Conservation (phyloP, 306 rosid genomes). For the Trifolium fragiferum region DNA sequence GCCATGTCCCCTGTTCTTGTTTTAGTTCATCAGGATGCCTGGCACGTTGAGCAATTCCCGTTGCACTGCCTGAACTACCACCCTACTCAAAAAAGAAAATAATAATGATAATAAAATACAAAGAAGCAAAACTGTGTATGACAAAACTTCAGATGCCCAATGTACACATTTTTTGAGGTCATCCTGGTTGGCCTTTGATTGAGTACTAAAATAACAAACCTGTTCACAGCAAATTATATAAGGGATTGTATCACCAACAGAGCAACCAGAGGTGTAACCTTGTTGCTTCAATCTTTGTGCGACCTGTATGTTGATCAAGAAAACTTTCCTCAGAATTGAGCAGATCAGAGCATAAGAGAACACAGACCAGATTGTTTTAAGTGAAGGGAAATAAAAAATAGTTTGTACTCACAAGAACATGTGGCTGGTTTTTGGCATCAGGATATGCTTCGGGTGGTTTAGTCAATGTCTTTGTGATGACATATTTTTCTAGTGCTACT, state of each 20-base stretch:
- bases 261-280: conserved; percentile 85
- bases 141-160: conserved; percentile 39
- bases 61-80: conserved; percentile 60
- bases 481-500: conserved; percentile 82
- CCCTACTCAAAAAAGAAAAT: conserved; percentile 62
- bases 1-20: conserved; percentile 92
- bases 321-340: conserved; percentile 40
- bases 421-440: conserved; percentile 98
- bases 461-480: conserved; percentile 89
- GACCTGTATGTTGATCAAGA: conserved; percentile 62
- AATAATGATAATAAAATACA: not conserved
- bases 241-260: conserved; percentile 89
- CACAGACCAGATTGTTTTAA: conserved; percentile 13
- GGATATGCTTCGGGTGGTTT: conserved; percentile 96
- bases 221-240: conserved; percentile 89
- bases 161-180: conserved; percentile 15
- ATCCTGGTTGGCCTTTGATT: conserved; percentile 34
- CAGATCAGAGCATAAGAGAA: conserved; percentile 30
- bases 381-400: conserved; percentile 27
- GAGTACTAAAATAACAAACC: conserved; percentile 59
- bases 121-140: conserved; percentile 17
- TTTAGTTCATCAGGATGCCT: conserved; percentile 96
- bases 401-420: conserved; percentile 76
- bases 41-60: conserved; percentile 89
- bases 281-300: conserved; percentile 91